Percentiles rank a stretch among this genome's conserved stretches.
phyloP scores from a whole-genome alignment of 176 grass and related monocot species.

The Rhynchospora tenuis region DNA sequence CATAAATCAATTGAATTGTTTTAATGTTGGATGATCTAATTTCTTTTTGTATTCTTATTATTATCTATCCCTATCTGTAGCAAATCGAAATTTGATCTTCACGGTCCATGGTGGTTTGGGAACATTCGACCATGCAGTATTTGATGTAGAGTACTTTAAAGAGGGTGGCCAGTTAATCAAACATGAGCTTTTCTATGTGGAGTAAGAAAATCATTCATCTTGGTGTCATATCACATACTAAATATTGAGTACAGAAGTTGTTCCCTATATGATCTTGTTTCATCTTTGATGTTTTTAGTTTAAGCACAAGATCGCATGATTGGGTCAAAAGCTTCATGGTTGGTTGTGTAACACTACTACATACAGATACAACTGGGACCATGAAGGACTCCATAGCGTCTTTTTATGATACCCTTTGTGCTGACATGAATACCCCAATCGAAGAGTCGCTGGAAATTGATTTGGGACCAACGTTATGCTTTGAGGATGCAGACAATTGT shows the following conservation, averaged over 20 bases:
- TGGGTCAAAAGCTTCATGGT: constrained; percentile 25
- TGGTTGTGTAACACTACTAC: constrained; percentile 12
- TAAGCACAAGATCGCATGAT: constrained; percentile 10
- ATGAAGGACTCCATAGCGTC: constrained; percentile 17
- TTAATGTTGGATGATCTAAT: background rate
- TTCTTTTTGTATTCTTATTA: background rate
- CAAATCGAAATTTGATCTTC: constrained; percentile 11
- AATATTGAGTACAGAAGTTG: background rate
- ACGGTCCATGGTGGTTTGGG: constrained; percentile 22
- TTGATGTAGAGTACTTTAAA: constrained; percentile 17
- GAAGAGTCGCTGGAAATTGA: background rate
- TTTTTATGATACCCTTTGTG: constrained; percentile 23
- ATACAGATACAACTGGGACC: constrained; percentile 4
- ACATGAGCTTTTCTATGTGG: constrained; percentile 22
- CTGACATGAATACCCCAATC: background rate
- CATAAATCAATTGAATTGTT: background rate
- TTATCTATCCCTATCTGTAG: background rate
- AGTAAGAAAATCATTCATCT: background rate
- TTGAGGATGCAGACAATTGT: background rate
- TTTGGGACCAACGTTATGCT: background rate
- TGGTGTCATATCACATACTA: background rate
- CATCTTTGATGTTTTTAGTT: background rate
- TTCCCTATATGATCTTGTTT: background rate
- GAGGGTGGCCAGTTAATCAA: background rate
- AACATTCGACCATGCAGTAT: constrained; percentile 31